phyloP scores from a whole-genome alignment of 768 basidiomycete species.

The Megacollybia marginata region DNA sequence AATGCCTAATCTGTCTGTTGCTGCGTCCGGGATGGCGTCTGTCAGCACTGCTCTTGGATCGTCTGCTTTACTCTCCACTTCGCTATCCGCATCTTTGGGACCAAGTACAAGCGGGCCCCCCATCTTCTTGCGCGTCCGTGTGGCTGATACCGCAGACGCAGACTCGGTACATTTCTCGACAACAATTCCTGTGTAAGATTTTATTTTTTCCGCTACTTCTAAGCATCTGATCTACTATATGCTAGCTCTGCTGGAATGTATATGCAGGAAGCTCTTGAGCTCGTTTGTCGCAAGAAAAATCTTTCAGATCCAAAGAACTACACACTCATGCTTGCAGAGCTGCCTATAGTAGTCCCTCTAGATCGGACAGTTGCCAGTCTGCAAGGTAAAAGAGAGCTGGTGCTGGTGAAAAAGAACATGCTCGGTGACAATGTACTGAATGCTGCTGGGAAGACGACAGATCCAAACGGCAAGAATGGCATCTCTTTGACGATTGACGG shows the following conservation, averaged over 20 bases:
- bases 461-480: slow-evolving; percentile 75
- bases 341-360: slow-evolving; percentile 76
- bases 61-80: slow-evolving; percentile 24
- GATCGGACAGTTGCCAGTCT: slow-evolving; percentile 96
- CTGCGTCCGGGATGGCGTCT: slow-evolving; percentile 34
- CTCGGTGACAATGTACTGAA: slow-evolving; percentile 65
- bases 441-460: slow-evolving; percentile 65
- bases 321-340: slow-evolving; percentile 64
- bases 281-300: slow-evolving; percentile 66
- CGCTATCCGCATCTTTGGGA: slow-evolving; percentile 59
- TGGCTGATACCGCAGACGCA: slow-evolving; percentile 74
- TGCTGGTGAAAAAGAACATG: slow-evolving; percentile 73
- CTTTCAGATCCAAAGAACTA: slow-evolving; percentile 70
- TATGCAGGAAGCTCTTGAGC: slow-evolving; percentile 91
- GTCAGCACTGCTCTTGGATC: slow-evolving; percentile 30
- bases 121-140: slow-evolving; percentile 75
- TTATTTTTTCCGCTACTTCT: background rate
- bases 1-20: slow-evolving; percentile 30
- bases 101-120: slow-evolving; percentile 70
- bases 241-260: slow-evolving; percentile 85
- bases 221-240: background rate
- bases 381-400: slow-evolving; percentile 78
- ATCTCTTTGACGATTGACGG: background rate
- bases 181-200: slow-evolving; percentile 78
- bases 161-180: slow-evolving; percentile 84